Evolutionary conservation across 352 stramenopile genomes (phyloP).

Genomic region (Phytopythium vexans): DNA sequence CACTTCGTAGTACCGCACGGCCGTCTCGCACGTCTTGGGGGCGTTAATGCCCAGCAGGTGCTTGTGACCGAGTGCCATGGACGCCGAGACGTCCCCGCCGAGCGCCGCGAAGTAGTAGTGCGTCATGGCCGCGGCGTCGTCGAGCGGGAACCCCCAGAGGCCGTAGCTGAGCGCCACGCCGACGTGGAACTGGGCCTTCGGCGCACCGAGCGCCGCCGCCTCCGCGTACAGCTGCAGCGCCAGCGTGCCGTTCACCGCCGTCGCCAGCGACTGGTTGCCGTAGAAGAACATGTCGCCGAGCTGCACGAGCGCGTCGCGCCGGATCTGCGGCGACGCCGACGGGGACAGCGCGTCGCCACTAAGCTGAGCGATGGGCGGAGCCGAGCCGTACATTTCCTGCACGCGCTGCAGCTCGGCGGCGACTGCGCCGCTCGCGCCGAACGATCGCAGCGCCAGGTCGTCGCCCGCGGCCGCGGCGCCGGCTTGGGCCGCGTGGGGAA

Average conservation of each 20-base stretch:
- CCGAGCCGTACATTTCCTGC: slow-evolving; percentile 5
- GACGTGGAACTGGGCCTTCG: slow-evolving; percentile 80
- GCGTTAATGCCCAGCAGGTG: slow-evolving; percentile 73
- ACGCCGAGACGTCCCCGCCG: slow-evolving; percentile 52
- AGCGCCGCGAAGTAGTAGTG: slow-evolving; percentile 87
- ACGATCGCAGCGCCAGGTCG: background rate
- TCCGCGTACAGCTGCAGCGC: slow-evolving; percentile 64
- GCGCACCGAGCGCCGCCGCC: slow-evolving; percentile 51
- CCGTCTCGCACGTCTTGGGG: slow-evolving; percentile 78
- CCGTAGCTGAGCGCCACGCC: slow-evolving; percentile 82
- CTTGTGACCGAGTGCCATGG: slow-evolving; percentile 77
- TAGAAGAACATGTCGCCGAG: slow-evolving; percentile 80
- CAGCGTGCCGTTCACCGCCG: slow-evolving; percentile 64
- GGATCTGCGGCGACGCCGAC: slow-evolving; percentile 20
- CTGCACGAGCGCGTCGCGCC: slow-evolving; percentile 59
- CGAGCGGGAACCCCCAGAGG: slow-evolving; percentile 64
- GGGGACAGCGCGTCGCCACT: slow-evolving; percentile 38
- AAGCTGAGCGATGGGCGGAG: slow-evolving; percentile 25
- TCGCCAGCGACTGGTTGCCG: slow-evolving; percentile 58
- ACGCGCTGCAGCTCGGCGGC: slow-evolving; percentile 8
- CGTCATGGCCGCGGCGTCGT: slow-evolving; percentile 64
- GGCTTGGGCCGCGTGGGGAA: background rate
- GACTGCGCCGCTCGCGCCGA: background rate
- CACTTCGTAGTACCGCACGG: slow-evolving; percentile 87
- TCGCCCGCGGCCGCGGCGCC: slow-evolving; percentile 1